These are phyloP conservation scores for Globisporangium alternatum DNA, from an alignment of 352 stramenopile genomes.

Conservation along the genomic window DNA sequence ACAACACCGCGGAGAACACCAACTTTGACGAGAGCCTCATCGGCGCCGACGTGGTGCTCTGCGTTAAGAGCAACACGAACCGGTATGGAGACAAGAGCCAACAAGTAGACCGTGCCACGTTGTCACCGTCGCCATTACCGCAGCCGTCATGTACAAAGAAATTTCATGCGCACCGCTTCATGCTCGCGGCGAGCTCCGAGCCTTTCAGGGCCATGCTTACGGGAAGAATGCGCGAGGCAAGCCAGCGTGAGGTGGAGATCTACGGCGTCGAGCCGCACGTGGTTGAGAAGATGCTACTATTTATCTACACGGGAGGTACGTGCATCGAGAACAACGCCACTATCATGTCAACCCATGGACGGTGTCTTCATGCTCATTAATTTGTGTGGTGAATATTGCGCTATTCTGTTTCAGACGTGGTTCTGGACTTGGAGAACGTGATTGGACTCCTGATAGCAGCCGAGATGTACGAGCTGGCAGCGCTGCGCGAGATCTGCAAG, in stretches of 20 bases:
- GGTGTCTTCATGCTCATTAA: background rate
- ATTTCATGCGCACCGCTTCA: conserved; percentile 80
- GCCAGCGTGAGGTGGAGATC: conserved; percentile 67
- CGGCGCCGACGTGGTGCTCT: conserved; percentile 72
- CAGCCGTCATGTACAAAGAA: conserved; percentile 13
- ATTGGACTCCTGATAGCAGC: conserved; percentile 69
- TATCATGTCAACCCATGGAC: background rate
- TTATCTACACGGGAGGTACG: conserved; percentile 79
- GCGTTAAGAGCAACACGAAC: conserved; percentile 26
- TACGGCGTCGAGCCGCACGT: conserved; percentile 55
- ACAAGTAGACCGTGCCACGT: background rate
- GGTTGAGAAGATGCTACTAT: conserved; percentile 82
- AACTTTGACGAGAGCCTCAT: conserved; percentile 60
- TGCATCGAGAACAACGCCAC: background rate
- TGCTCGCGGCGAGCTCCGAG: conserved; percentile 79
- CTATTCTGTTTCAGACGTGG: conserved; percentile 43
- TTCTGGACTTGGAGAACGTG: conserved; percentile 67
- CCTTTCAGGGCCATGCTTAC: conserved; percentile 85
- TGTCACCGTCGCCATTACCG: background rate
- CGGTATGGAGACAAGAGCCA: conserved; percentile 6
- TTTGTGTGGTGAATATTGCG: conserved; percentile 1
- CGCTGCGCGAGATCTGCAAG: conserved; percentile 81
- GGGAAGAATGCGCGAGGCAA: conserved; percentile 73
- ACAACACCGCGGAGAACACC: conserved; percentile 20
- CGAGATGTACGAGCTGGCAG: conserved; percentile 82